Conservation (phyloP, 164 flowering plant species). For the Warburgia ugandensis region DNA sequence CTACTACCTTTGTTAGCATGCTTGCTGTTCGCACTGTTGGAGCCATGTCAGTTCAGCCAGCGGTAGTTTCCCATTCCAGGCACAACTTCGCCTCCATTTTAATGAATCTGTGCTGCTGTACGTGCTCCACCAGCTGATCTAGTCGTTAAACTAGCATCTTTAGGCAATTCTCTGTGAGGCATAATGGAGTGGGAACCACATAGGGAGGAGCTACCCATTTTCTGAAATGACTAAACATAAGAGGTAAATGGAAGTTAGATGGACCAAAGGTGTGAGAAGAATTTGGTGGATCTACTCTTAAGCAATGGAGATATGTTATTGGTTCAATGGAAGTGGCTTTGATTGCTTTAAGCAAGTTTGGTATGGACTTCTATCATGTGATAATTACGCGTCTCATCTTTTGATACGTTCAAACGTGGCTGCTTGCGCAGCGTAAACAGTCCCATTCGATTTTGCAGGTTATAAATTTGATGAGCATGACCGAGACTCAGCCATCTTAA, state of each 20-base stretch:
- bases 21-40: no score
- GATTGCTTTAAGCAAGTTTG: conserved; percentile 2
- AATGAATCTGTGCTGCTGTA: no score
- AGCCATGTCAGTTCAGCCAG: no score
- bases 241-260: not conserved
- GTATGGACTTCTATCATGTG: not conserved
- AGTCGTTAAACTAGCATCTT: no score
- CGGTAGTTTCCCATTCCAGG: no score
- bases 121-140: no score
- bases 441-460: conserved; percentile 77
- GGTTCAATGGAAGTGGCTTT: conserved; percentile 1
- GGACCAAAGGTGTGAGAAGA: not conserved
- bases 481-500: conserved; percentile 58
- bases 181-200: no score
- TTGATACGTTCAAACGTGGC: conserved; percentile 18
- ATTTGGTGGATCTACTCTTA: not conserved
- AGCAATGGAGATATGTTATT: not conserved
- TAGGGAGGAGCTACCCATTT: no score
- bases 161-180: no score
- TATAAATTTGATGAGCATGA: conserved; percentile 86
- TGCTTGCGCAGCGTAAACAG: conserved; percentile 37
- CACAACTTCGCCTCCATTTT: no score
- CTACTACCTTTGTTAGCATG: no score
- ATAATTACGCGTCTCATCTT: conserved; percentile 10
- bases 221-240: no score